These are phyloP conservation scores for Trichoderma breve DNA, from an alignment of 2,329 filamentous ascomycete species.

Conservation along the genomic window DNA sequence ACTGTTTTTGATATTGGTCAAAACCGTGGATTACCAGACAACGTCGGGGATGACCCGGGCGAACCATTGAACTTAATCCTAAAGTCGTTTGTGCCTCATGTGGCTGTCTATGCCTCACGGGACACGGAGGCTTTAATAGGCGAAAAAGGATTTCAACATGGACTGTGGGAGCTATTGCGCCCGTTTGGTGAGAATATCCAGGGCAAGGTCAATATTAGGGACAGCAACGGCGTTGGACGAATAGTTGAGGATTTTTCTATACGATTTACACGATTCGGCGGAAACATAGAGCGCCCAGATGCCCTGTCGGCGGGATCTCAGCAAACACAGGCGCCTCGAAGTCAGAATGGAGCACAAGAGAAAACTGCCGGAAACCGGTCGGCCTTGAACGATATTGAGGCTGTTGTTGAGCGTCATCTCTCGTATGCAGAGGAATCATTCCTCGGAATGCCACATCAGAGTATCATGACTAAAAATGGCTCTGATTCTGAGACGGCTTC, in stretches of 20 bases:
- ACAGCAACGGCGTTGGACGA: slow-evolving; percentile 81
- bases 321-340: slow-evolving; percentile 40
- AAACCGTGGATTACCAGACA: slow-evolving; percentile 45
- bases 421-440: slow-evolving; percentile 67
- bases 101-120: slow-evolving; percentile 80
- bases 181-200: slow-evolving; percentile 87
- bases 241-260: slow-evolving; percentile 88
- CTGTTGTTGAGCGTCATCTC: slow-evolving; percentile 76
- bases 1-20: slow-evolving; percentile 55
- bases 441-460: slow-evolving; percentile 36
- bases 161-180: slow-evolving; percentile 79
- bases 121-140: slow-evolving; percentile 79
- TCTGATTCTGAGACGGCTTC: slow-evolving; percentile 57
- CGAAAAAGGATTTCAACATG: slow-evolving; percentile 80
- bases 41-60: slow-evolving; percentile 44
- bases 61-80: slow-evolving; percentile 68
- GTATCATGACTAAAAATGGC: slow-evolving; percentile 40
- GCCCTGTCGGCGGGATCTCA: slow-evolving; percentile 33
- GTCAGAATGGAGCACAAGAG: slow-evolving; percentile 29
- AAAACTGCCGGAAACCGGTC: slow-evolving; percentile 33
- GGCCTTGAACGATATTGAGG: slow-evolving; percentile 66
- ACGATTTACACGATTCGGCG: slow-evolving; percentile 73
- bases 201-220: slow-evolving; percentile 85
- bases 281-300: slow-evolving; percentile 53
- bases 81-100: slow-evolving; percentile 82